phyloP scores from a whole-genome alignment of 306 rosid species.

The Albizia julibrissin region DNA sequence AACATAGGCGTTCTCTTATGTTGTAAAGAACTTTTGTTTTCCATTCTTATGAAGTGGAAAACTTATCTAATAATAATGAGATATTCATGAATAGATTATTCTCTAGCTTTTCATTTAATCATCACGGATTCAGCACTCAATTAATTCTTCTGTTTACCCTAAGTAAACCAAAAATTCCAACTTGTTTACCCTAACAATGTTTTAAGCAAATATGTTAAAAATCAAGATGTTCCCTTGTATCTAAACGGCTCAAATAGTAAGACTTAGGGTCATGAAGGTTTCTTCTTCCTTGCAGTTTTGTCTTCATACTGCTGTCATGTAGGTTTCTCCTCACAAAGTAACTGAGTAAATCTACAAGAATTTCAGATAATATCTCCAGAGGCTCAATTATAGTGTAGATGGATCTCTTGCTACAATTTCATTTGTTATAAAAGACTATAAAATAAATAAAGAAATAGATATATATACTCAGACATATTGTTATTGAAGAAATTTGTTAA shows the following conservation, averaged over 20 bases:
- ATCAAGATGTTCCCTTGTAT: neutral
- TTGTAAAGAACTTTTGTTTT: conserved; percentile 3
- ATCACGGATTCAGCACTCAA: neutral
- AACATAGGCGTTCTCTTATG: neutral
- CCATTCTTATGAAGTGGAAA: neutral
- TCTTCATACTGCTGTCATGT: neutral
- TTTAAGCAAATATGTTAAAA: neutral
- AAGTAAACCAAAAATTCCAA: neutral
- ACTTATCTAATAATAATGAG: neutral
- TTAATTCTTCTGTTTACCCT: neutral
- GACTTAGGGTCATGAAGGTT: neutral
- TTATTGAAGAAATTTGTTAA: too few relatives aligned
- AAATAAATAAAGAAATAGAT: too few relatives aligned
- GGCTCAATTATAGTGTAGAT: too few relatives aligned
- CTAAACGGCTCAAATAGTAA: neutral
- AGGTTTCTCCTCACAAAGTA: too few relatives aligned
- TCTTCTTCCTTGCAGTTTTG: neutral
- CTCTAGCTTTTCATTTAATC: neutral
- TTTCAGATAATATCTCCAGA: too few relatives aligned
- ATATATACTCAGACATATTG: too few relatives aligned
- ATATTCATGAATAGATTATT: neutral
- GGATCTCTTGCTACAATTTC: too few relatives aligned
- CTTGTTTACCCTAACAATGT: neutral
- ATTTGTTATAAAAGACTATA: too few relatives aligned
- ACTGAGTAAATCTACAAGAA: too few relatives aligned